Base-by-base conservation (phyloP, 148 eudicot genomes). In the Polygonum maritimum region DNA sequence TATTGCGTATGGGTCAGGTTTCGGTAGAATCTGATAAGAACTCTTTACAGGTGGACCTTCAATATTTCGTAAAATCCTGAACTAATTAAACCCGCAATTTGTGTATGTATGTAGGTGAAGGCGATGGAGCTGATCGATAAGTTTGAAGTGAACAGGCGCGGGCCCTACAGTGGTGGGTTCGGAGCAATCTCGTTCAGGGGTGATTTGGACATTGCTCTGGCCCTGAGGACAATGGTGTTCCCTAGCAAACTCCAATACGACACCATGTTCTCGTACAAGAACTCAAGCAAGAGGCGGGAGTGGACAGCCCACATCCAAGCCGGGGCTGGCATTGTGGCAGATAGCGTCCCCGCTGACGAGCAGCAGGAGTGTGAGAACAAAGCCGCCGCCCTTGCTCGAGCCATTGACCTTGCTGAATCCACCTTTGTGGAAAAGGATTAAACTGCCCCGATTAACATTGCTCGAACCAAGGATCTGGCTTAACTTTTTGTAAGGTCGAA, bases 281-380 rank as follows among this genome's bases (percentile, higher is more conserved):
- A 89, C 75, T 78, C 22, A 4, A 79, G 78, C 49, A 72, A 39
- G 39, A 83, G 99, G 33, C 86, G 89, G 55, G 97, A 96, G 49
- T 96, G 99, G 99, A 85, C 91, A 15, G 99, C 98, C 71, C 92
- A 96, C 83, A 88, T 96, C 52, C 99, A 96, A 81, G 88, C 99
- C 13, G 99, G 99, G 73, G 99, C 99, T 0, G 99, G 99, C 45
- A 87, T 96, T 55, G 99, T 96, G 21, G 99, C 99, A 0, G 99
- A 96, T 65, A 96, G 99, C 78, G 89, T 81, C 76, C 99, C 99
- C 5, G 86, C 47, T 13, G 99, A 96, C 2, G 99, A 96, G 82
- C 97, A 96, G 55, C 83, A 90, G 39, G 99, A 96, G 85, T 96
- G 99, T 22, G 89, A 92, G 78, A 96, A 96, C 76, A 96, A 96